These are phyloP conservation scores for Diaporthe citri DNA, from an alignment of 2,329 filamentous ascomycete species.

Conservation along the genomic window DNA sequence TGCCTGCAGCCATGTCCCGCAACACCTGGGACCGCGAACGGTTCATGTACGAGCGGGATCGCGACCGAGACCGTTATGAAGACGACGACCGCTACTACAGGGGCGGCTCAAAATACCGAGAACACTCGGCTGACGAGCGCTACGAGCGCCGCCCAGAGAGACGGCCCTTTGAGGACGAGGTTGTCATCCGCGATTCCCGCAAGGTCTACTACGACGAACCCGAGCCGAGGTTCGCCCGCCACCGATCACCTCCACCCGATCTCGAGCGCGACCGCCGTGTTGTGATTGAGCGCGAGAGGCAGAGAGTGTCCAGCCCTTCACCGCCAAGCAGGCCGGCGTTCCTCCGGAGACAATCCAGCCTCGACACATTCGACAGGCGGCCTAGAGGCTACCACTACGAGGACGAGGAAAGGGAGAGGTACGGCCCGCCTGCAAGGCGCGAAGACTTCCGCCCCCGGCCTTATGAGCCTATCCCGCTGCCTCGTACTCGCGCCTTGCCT, in stretches of 20 bases:
- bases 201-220: slow-evolving; percentile 60
- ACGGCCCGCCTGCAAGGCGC: slow-evolving; percentile 68
- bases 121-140: slow-evolving; percentile 62
- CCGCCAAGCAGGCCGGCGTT: slow-evolving; percentile 74
- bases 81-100: slow-evolving; percentile 66
- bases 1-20: slow-evolving; percentile 36
- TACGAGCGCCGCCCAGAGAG: slow-evolving; percentile 59
- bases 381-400: slow-evolving; percentile 67
- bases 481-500: slow-evolving; percentile 71
- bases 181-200: slow-evolving; percentile 62
- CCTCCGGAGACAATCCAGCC: slow-evolving; percentile 85
- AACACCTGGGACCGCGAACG: slow-evolving; percentile 68
- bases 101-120: slow-evolving; percentile 55
- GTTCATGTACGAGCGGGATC: slow-evolving; percentile 58
- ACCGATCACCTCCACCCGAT: slow-evolving; percentile 53
- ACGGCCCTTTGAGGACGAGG: slow-evolving; percentile 61
- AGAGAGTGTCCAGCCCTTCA: slow-evolving; percentile 61
- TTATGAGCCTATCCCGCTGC: slow-evolving; percentile 76
- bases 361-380: slow-evolving; percentile 89
- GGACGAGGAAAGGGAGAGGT: slow-evolving; percentile 63
- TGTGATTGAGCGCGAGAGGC: slow-evolving; percentile 68
- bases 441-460: slow-evolving; percentile 61
- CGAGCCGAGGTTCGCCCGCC: slow-evolving; percentile 41
- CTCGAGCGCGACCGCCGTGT: slow-evolving; percentile 69
- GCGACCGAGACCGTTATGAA: slow-evolving; percentile 63